Base-by-base conservation (phyloP, 768 basidiomycete species). In the Boletus eberwhitei region DNA sequence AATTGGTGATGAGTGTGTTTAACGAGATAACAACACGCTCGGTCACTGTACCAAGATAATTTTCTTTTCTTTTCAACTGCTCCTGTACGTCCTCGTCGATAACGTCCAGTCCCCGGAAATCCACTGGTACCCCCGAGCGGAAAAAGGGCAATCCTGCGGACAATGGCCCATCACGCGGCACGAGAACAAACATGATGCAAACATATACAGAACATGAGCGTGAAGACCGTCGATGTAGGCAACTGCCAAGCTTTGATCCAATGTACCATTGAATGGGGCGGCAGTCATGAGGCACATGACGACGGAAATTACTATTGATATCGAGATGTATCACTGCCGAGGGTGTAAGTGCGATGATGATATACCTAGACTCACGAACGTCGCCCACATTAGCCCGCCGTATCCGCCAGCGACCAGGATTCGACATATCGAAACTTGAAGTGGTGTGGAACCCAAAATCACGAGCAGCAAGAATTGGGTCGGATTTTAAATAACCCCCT, bases 381-480 rank as follows among this genome's bases (percentile, higher is more conserved):
- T 88, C 88, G 11, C 84, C 86, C 40, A 79, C 79, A 60, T 89
- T 90, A 9, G 75, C 79, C 81, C 82, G n/a, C n/a, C n/a, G n/a
- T n/a, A 90, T 4, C 79, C 81, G 39, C 87, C 88, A 0, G 87
- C 86, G 4, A 81, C 80, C 0, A 90, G 62, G 24, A 90, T 76
- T 0, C 88, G n/a, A n/a, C 90, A 61, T 84, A 81, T 44, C 88
- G 75, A 63, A n/a, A n/a, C n/a, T n/a, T n/a, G n/a, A 90, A 90
- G 29, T 85, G 78, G 62, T 88, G 85, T 1, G 89, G 89, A 3
- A 90, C 87, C 82, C 87, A 90, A 61, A 86, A 89, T 47, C n/a
- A n/a, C n/a, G n/a, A n/a, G n/a, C n/a, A n/a, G n/a, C n/a, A n/a
- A n/a, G n/a, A n/a, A n/a, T n/a, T n/a, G n/a, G n/a, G n/a, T n/a